Base-by-base conservation (phyloP, 1,284 basidiomycete genomes). In the Ganoderma boninense region DNA sequence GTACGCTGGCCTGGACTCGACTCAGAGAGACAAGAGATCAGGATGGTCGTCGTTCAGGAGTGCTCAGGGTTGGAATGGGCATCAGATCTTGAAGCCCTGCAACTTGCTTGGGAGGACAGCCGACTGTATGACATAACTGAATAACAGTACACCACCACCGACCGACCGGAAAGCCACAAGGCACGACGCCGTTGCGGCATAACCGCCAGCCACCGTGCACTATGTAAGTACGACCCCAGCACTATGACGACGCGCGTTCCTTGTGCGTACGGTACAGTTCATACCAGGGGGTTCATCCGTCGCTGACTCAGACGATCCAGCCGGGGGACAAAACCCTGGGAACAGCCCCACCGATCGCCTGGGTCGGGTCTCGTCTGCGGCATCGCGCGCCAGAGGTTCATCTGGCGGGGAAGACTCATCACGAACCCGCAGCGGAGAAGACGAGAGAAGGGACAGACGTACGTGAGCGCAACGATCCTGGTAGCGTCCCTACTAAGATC, bases 281-380 rank as follows among this genome's bases (percentile, higher is more conserved):
- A 32, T 32, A 32, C 29, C 29, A 32, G n/a, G n/a, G n/a, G n/a
- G 38, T 38, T 38, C 46, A 49, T 49, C 11, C 46, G 18, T 14
- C 29, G 32, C 23, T 20, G 32, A 38, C 38, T 38, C 38, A 38
- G 38, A 32, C 29, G 54, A 57, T 26, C 14, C 54, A 35, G 29
- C 29, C 32, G 26, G 54, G 54, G 54, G 49, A 52, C 49, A 52
- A 52, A 52, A 13, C 54, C 54, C 54, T 57, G 54, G 16, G 54
- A 57, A 32, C 7, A 7, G 29, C 26, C 4, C 29, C 32, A 29
- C 54, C 54, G 13, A 57, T 57, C 54, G 32, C 16, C 54, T 20
- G 54, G 32, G 54, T 54, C 52, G 20, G 52, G 52, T 35, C 54
- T 32, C 29, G 38, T 38, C 38, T 38, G 38, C 38, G 38, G 38